A percentile compares a stretch with the other conserved stretches of the same genome.
phyloP scores from a whole-genome alignment of 2,329 filamentous ascomycete genomes.

The Aspergillus proliferans region DNA sequence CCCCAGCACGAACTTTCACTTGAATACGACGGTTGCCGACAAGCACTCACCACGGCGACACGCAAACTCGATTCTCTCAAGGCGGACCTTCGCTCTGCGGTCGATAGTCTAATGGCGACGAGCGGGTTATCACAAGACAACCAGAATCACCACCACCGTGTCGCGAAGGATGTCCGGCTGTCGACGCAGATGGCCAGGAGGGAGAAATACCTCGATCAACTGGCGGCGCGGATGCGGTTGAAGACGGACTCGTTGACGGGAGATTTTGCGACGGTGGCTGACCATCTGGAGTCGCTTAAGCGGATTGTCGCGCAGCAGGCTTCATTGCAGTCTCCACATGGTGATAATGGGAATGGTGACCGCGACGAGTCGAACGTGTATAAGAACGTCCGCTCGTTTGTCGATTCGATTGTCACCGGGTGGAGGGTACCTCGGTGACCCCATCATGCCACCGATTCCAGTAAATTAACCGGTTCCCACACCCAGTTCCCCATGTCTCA shows the following conservation, averaged over 20 bases:
- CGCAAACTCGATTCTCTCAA: conserved; percentile 31
- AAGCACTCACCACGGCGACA: conserved; percentile 25
- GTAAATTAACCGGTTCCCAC: too few species aligned
- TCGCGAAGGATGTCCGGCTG: conserved; percentile 22
- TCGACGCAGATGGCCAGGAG: conserved; percentile 25
- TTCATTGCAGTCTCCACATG: not conserved
- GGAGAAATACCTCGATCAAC: conserved; percentile 27
- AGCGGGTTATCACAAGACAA: not conserved
- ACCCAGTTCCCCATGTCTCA: not conserved
- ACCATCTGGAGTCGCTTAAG: conserved; percentile 30
- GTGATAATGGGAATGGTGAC: not conserved
- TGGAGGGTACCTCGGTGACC: not conserved
- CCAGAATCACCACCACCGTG: not conserved
- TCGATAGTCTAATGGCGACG: conserved; percentile 28
- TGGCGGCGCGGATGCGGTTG: conserved; percentile 26
- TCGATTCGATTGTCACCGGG: not conserved
- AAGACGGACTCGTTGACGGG: conserved; percentile 25
- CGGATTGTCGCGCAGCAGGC: conserved; percentile 14
- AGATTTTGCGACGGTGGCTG: conserved; percentile 27
- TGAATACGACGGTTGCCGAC: conserved; percentile 30
- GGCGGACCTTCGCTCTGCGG: conserved; percentile 29
- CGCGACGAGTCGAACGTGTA: not conserved
- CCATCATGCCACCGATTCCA: not conserved
- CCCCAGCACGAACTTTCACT: conserved; percentile 31
- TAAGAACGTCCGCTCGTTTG: not conserved